Evolutionary conservation across 352 stramenopile genomes (phyloP), one percentile per base, ranked within the genome.

Genomic region (Phytophthora fragariaefolia): DNA sequence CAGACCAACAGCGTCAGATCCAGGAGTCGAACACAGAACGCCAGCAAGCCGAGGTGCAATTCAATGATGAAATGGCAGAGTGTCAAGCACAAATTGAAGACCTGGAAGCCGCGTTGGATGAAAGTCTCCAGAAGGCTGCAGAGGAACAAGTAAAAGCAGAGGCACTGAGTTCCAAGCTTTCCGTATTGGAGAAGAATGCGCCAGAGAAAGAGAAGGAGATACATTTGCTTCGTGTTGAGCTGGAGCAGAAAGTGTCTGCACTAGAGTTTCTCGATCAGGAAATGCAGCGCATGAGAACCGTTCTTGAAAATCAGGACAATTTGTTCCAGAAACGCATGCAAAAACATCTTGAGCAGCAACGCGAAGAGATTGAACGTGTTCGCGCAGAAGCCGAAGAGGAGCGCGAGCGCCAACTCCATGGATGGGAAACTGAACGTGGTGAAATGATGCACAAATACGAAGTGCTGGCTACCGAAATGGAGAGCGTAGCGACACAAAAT

Each of bases 191-290:
- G 47, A 54, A 66, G 46, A 45, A 71, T 26, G 51, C 10, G 1
- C 18, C 51, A 0, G 56, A 75, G 17, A 74, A 72, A 20, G 66
- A 83, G 1, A 43, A 69, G 1, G n/a, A 70, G 1, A 6, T 77
- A 0, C 28, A 10, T 2, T 52, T 32, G 0, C 58, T 77, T 55
- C 54, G 49, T 2, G 23, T 24, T 23, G 58, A 86, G 38, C 17
- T 92, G 6, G 71, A 73, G 32, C 70, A 82, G 15, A 91, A 90
- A 45, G 70, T 81, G 12, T 70, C 68, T 8, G 84, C 82, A 5
- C 63, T 92, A 10, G 82, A 90, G 42, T 77, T 91, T 22, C 79
- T 92, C 6, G 84, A 91, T 34, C 78, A 77, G 9, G 84, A 92
- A 42, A 90, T 92, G 82, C 79, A 88, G 24, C 74, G 76, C 0